Conservation (phyloP, 2,329 filamentous ascomycete genomes). For the Hypoxylon sp. region DNA sequence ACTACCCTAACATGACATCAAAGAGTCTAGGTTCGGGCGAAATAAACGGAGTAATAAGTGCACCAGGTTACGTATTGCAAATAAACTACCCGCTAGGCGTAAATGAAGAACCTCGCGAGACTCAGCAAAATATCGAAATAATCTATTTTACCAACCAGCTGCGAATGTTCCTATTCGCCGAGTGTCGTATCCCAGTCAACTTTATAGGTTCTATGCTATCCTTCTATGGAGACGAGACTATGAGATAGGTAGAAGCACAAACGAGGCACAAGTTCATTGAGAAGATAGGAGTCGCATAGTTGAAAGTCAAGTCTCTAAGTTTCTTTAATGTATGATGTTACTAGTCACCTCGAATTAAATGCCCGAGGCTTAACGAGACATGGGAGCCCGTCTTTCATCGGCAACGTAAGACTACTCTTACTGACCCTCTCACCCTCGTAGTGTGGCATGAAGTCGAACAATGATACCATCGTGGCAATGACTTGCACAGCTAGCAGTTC, state of each 20-base stretch:
- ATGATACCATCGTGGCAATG: conserved; percentile 63
- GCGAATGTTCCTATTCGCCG: neutral
- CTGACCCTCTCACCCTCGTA: conserved; percentile 66
- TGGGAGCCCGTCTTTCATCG: conserved; percentile 74
- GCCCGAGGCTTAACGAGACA: conserved; percentile 55
- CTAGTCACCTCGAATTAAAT: neutral
- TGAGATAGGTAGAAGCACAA: too few relatives aligned
- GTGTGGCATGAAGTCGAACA: conserved; percentile 66
- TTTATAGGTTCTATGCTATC: neutral
- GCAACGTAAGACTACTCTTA: conserved; percentile 73
- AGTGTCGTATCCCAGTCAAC: neutral
- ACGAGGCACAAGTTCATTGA: too few relatives aligned
- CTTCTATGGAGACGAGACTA: too few relatives aligned
- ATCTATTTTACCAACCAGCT: neutral
- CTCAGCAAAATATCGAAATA: neutral
- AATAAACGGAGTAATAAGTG: too few relatives aligned
- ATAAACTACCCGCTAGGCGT: neutral
- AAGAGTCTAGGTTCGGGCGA: too few relatives aligned
- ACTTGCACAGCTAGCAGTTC: conserved; percentile 71
- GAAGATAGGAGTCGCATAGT: neutral
- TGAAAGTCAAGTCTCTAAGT: neutral
- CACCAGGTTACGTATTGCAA: neutral
- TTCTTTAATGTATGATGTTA: neutral
- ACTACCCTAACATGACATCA: neutral
- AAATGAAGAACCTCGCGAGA: too few relatives aligned